Percentiles rank a stretch among this genome's conserved stretches.
phyloP scores from a whole-genome alignment of 106 monocot genomes.

The Dendrobium officinale region DNA sequence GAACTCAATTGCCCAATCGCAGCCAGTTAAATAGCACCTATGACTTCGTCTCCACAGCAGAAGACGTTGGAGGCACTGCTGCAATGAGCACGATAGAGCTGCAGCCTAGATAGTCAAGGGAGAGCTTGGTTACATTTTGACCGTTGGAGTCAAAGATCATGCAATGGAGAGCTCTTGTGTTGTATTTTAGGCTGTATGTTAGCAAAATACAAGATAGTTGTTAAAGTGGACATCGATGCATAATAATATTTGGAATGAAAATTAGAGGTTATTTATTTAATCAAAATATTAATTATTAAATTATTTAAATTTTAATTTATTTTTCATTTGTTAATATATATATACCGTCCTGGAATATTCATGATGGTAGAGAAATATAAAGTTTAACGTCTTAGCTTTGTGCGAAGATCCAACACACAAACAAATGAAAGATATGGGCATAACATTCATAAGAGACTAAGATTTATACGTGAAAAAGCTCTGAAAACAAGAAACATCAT shows the following conservation, averaged over 20 bases:
- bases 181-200: not conserved
- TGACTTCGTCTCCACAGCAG: conserved; percentile 8
- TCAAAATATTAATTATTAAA: not conserved
- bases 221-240: not conserved
- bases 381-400: too few species aligned
- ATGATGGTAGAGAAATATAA: too few species aligned
- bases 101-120: conserved; percentile 24
- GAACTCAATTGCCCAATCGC: not conserved
- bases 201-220: not conserved
- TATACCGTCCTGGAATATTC: too few species aligned
- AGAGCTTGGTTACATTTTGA: too few species aligned
- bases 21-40: not conserved
- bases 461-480: too few species aligned
- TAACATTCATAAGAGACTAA: too few species aligned
- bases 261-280: not conserved
- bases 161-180: not conserved
- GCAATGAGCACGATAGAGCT: conserved; percentile 12
- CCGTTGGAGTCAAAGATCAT: not conserved
- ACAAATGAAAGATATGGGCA: too few species aligned
- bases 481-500: too few species aligned
- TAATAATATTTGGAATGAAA: not conserved
- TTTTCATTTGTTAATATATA: too few species aligned
- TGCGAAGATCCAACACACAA: too few species aligned
- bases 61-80: conserved; percentile 4
- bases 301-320: not conserved